phyloP scores from a whole-genome alignment of 257 asterid genomes.

The Capsicum rhomboideum region DNA sequence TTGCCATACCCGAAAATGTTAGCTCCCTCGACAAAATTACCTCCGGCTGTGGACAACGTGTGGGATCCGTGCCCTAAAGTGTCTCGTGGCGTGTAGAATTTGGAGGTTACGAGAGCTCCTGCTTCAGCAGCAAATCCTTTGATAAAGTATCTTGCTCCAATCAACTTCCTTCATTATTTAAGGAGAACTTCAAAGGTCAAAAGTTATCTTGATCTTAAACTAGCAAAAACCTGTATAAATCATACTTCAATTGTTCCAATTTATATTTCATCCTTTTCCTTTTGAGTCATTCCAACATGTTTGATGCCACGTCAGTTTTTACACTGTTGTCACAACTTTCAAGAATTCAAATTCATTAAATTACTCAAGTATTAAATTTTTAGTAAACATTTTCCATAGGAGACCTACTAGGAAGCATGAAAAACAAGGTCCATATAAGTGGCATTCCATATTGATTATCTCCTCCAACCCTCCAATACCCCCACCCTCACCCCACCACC shows the following conservation, averaged over 20 bases:
- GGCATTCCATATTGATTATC: too few relatives aligned
- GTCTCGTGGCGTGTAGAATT: conserved; percentile 63
- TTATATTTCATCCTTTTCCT: background rate
- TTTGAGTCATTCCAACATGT: background rate
- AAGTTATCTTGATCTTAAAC: background rate
- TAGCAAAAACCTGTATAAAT: background rate
- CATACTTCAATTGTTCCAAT: background rate
- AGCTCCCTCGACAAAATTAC: conserved; percentile 59
- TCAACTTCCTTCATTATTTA: conserved; percentile 54
- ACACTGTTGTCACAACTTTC: background rate
- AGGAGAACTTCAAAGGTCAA: background rate
- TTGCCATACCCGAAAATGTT: conserved; percentile 71
- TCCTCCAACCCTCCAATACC: too few relatives aligned
- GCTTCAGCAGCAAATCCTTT: conserved; percentile 56
- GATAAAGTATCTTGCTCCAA: conserved; percentile 88
- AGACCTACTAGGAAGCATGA: too few relatives aligned
- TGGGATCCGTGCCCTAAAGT: conserved; percentile 84
- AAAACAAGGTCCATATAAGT: too few relatives aligned
- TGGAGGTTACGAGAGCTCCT: conserved; percentile 50
- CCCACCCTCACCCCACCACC: too few relatives aligned
- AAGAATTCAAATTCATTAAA: background rate
- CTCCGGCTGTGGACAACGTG: conserved; percentile 93
- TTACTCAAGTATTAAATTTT: background rate
- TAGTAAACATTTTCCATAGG: too few relatives aligned
- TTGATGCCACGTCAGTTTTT: too few relatives aligned